A percentile compares a stretch with the other conserved stretches of the same genome.
Conservation (phyloP, 2,329 filamentous ascomycete species). For the Periconia macrospinosa region DNA sequence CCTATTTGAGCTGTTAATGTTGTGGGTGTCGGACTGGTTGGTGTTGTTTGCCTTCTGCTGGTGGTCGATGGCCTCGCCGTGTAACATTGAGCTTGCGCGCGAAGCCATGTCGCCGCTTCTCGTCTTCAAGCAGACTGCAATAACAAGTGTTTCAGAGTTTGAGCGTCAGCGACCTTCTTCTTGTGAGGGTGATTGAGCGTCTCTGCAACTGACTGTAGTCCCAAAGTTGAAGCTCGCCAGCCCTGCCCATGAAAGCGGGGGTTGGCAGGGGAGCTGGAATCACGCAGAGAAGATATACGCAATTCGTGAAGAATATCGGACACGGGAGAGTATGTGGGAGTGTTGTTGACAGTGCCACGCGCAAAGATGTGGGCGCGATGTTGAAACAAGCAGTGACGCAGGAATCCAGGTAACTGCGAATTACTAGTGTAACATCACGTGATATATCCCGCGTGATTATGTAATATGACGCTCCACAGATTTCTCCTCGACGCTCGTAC, state of each 20-base stretch:
- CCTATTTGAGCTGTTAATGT: conserved; percentile 40
- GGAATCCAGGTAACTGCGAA: not conserved
- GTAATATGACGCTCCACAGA: too few species aligned
- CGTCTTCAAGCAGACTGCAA: conserved; percentile 12
- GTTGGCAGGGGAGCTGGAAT: conserved; percentile 21
- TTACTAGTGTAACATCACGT: not conserved
- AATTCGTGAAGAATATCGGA: conserved; percentile 3
- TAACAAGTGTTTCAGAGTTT: conserved; percentile 11
- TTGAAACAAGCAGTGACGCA: not conserved
- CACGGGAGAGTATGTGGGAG: conserved; percentile 8
- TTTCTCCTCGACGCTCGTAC: too few species aligned
- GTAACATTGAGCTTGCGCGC: conserved; percentile 30
- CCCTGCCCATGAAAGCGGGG: conserved; percentile 22
- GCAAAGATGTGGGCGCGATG: conserved; percentile 13
- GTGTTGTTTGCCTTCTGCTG: conserved; percentile 40
- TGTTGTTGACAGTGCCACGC: conserved; percentile 6
- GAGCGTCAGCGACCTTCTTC: conserved; percentile 37
- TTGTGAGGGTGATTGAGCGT: conserved; percentile 26
- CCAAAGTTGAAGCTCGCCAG: conserved; percentile 26
- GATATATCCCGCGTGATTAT: not conserved
- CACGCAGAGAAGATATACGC: conserved; percentile 31
- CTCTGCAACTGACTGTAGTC: conserved; percentile 42
- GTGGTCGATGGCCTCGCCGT: conserved; percentile 31
- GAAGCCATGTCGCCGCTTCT: conserved; percentile 23
- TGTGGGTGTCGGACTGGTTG: conserved; percentile 29